These are phyloP conservation scores for Botryotinia globosa DNA, from an alignment of 2,329 filamentous ascomycete genomes.

Conservation along the genomic window DNA sequence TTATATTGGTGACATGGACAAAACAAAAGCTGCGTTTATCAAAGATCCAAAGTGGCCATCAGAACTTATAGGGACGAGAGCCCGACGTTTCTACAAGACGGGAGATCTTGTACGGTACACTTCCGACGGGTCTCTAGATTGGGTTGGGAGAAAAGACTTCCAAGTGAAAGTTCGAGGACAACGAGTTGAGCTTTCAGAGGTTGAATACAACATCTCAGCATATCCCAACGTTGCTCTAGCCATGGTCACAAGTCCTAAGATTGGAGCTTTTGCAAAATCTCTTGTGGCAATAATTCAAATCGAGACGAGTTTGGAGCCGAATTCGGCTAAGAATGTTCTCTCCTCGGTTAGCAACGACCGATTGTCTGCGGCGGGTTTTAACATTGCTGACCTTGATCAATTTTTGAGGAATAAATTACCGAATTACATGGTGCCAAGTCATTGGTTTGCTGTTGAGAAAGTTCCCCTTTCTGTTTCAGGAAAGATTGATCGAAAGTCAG, in stretches of 20 bases:
- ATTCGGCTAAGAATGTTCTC: background rate
- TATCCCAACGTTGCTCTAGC: slow-evolving; percentile 6
- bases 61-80: slow-evolving; percentile 25
- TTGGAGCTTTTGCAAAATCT: slow-evolving; percentile 10
- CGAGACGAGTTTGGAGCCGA: background rate
- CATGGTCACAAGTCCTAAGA: slow-evolving; percentile 15
- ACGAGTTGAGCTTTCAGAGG: slow-evolving; percentile 62
- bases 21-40: slow-evolving; percentile 41
- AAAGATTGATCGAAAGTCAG: slow-evolving; percentile 27
- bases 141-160: slow-evolving; percentile 60
- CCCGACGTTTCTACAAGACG: slow-evolving; percentile 54
- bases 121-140: slow-evolving; percentile 57
- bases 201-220: slow-evolving; percentile 39
- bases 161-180: slow-evolving; percentile 65
- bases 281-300: slow-evolving; percentile 18
- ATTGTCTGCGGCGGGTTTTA: slow-evolving; percentile 1
- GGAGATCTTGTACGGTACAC: slow-evolving; percentile 55
- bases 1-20: slow-evolving; percentile 42
- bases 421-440: slow-evolving; percentile 28
- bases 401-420: slow-evolving; percentile 21
- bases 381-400: background rate
- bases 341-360: slow-evolving; percentile 3
- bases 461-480: slow-evolving; percentile 26
- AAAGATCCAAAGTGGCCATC: slow-evolving; percentile 35
- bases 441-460: slow-evolving; percentile 22